phyloP scores from a whole-genome alignment of 768 basidiomycete species.

The Tricholoma matsutake region DNA sequence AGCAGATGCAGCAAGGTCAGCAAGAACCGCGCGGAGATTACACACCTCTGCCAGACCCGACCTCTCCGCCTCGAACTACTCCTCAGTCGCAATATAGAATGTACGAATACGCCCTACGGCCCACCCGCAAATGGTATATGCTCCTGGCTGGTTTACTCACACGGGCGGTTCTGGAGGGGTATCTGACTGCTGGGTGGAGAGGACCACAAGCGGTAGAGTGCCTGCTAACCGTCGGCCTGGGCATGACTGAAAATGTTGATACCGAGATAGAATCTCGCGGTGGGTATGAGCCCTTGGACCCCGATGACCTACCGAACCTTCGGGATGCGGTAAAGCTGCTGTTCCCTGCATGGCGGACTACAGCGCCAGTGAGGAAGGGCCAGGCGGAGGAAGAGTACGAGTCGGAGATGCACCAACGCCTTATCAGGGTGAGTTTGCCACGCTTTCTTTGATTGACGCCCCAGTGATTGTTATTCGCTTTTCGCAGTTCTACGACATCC shows the following conservation, averaged over 20 bases:
- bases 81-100: conserved; percentile 27
- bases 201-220: conserved; percentile 69
- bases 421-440: conserved; percentile 54
- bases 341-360: conserved; percentile 54
- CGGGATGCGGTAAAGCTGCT: conserved; percentile 63
- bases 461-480: neutral
- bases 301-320: conserved; percentile 72
- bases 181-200: conserved; percentile 77
- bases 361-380: conserved; percentile 31
- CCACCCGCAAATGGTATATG: conserved; percentile 80
- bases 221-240: conserved; percentile 69
- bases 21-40: conserved; percentile 5
- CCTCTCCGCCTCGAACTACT: conserved; percentile 12
- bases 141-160: conserved; percentile 74
- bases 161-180: conserved; percentile 83
- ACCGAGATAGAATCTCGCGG: conserved; percentile 29
- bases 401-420: conserved; percentile 68
- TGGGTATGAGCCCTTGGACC: conserved; percentile 60
- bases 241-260: conserved; percentile 34
- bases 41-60: conserved; percentile 11
- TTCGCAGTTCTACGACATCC: conserved; percentile 73
- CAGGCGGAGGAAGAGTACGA: conserved; percentile 70
- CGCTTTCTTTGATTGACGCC: neutral
- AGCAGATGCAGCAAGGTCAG: conserved; percentile 6
- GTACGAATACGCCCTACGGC: conserved; percentile 53